Percentiles rank a stretch among this genome's conserved stretches.
These are phyloP conservation scores for Cladophialophora carrionii DNA, from an alignment of 2,329 filamentous ascomycete genomes.

Conservation along the genomic window DNA sequence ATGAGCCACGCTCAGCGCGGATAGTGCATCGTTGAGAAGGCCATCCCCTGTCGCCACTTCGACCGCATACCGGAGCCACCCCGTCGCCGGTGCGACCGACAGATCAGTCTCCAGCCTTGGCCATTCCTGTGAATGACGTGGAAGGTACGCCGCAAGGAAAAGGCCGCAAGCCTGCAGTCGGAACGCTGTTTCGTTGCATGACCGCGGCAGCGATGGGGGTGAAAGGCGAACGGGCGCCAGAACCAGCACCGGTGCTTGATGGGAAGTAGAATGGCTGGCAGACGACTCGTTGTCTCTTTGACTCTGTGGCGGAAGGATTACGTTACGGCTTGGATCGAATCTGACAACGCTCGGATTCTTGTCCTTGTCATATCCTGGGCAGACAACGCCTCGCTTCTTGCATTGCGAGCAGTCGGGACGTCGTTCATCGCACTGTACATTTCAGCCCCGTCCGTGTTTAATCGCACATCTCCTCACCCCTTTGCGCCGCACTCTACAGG, in stretches of 20 bases:
- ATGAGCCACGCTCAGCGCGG: conserved; percentile 10
- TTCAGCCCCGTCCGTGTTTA: neutral
- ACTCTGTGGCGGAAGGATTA: neutral
- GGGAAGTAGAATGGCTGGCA: neutral
- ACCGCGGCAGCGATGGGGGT: conserved; percentile 11
- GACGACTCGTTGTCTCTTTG: neutral
- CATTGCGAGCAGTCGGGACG: conserved; percentile 22
- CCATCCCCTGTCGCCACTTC: neutral
- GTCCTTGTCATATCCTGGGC: conserved; percentile 10
- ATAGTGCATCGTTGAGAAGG: conserved; percentile 13
- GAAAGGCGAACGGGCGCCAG: neutral
- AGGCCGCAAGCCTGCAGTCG: conserved; percentile 10
- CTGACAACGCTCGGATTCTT: conserved; percentile 14
- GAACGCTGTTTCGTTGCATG: conserved; percentile 4
- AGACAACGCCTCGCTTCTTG: conserved; percentile 13
- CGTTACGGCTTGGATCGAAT: neutral
- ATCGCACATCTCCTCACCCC: conserved; percentile 5
- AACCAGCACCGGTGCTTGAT: neutral
- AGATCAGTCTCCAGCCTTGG: conserved; percentile 6
- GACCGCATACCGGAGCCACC: conserved; percentile 9
- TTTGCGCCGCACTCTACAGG: conserved; percentile 19
- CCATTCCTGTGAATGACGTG: conserved; percentile 7
- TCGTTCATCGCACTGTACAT: conserved; percentile 18
- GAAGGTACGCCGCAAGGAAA: conserved; percentile 16
- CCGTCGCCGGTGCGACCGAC: neutral